Evolutionary conservation across 23 red algal species (phyloP), one percentile per base, ranked within the genome.

Genomic region (Cyanidiococcus yangmingshanensis): DNA sequence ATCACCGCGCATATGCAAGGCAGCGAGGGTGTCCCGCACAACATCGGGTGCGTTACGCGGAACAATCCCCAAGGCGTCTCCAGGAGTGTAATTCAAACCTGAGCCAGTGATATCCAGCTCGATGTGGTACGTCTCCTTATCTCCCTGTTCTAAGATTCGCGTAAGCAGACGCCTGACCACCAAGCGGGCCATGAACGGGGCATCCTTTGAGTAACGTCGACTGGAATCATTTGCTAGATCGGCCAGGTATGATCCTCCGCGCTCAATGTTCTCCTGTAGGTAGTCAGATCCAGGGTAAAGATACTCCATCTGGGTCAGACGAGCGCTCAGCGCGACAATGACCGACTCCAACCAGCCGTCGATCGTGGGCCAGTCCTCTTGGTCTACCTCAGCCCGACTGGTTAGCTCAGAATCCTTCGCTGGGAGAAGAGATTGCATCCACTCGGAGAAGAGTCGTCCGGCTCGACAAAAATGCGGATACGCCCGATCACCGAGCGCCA

Each of bases 381-480:
- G 91, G 74, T 95, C 86, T 24, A 95, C 63, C 16, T 81, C 78
- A 32, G 34, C 40, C 12, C 78, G 2, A 2, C n/a, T 54, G 39
- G 51, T 54, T 2, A 81, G 32, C 63, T 2, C n/a, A 7, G 63
- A 12, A 35, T 7, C 63, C 27, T 7, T 12, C 27, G 3, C n/a
- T 12, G n/a, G n/a, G 27, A 12, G 12, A 2, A 25, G 63, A 12
- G 21, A 7, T 32, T 35, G 63, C 12, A 71, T 27, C 63, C 21
- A 71, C 63, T 25, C 63, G n/a, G 21, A 25, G 63, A 71, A 30
- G 63, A 32, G 63, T 29, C 32, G 15, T 25, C 63, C 89, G 67
- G 75, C 94, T 39, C 84, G 77, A 76, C 94, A 98, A 75, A 98
- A 98, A 68, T 91, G 86, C 1, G 87, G 82, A 67, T 91, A 98